A percentile compares a stretch with the other conserved stretches of the same genome.
phyloP scores from a whole-genome alignment of 495 filamentous ascomycete genomes.

The Annulohypoxylon nitens region DNA sequence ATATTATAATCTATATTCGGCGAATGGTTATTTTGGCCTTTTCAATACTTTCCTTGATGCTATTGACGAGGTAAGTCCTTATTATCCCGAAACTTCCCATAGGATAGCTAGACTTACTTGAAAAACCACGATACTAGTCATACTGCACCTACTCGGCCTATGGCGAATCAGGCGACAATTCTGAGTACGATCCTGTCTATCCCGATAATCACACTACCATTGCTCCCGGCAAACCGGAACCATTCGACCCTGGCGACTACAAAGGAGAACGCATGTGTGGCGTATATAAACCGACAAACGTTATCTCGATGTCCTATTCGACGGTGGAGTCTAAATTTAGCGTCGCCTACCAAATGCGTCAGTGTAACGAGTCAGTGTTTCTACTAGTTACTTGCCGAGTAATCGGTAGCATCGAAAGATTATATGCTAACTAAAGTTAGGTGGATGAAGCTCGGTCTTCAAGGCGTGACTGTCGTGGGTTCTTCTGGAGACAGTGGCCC shows the following conservation, averaged over 20 bases:
- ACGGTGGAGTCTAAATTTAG: conserved; percentile 38
- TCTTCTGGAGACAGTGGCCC: not conserved
- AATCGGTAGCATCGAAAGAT: not conserved
- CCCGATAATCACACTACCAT: not conserved
- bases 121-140: not conserved
- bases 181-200: not conserved
- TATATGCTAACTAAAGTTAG: not conserved
- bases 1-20: not conserved
- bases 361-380: conserved; percentile 1
- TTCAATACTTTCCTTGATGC: conserved; percentile 12
- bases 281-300: conserved; percentile 51
- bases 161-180: not conserved
- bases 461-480: conserved; percentile 2
- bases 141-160: conserved; percentile 1
- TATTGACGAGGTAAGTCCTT: conserved; percentile 4
- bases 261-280: conserved; percentile 70
- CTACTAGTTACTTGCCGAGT: not conserved
- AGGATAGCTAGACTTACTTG: not conserved
- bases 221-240: conserved; percentile 16
- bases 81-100: not conserved
- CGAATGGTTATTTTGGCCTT: conserved; percentile 5
- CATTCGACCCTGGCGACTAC: conserved; percentile 61
- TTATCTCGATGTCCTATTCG: conserved; percentile 53
- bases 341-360: conserved; percentile 5
- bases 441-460: conserved; percentile 8